Evolutionary conservation across 768 basidiomycete species (phyloP).

Genomic region (Piloderma croceum): DNA sequence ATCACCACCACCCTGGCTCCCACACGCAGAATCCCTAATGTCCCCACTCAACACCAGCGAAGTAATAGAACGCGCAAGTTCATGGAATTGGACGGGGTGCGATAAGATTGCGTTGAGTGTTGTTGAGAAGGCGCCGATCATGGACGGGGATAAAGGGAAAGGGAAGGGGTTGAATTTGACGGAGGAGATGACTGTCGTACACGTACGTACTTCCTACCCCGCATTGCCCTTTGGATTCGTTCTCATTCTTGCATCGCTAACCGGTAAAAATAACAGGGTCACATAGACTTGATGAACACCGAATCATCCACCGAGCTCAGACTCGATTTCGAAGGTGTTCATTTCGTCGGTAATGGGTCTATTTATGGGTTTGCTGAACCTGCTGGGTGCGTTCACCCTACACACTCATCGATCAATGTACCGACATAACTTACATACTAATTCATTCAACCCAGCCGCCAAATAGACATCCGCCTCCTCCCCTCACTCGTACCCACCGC

Average conservation of each 20-base stretch:
- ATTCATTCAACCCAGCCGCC: conserved; percentile 31
- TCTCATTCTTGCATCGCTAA: background rate
- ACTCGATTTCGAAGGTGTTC: conserved; percentile 73
- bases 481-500: conserved; percentile 59
- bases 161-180: conserved; percentile 28
- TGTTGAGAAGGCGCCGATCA: conserved; percentile 49
- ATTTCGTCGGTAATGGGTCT: conserved; percentile 66
- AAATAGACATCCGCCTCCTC: conserved; percentile 60
- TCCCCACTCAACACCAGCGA: conserved; percentile 45
- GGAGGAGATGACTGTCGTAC: conserved; percentile 54
- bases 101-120: conserved; percentile 62
- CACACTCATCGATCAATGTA: background rate
- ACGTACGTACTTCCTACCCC: conserved; percentile 41
- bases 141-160: too few species aligned
- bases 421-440: conserved; percentile 3
- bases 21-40: conserved; percentile 46
- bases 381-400: conserved; percentile 40
- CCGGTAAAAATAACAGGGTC: conserved; percentile 43
- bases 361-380: conserved; percentile 73
- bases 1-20: conserved; percentile 51
- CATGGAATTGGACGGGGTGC: conserved; percentile 68
- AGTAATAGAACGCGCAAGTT: conserved; percentile 40
- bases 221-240: background rate
- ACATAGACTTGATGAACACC: conserved; percentile 58
- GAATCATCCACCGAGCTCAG: conserved; percentile 51